phyloP scores from a whole-genome alignment of 1,284 basidiomycete species.

The Ceratobasidium sp. region DNA sequence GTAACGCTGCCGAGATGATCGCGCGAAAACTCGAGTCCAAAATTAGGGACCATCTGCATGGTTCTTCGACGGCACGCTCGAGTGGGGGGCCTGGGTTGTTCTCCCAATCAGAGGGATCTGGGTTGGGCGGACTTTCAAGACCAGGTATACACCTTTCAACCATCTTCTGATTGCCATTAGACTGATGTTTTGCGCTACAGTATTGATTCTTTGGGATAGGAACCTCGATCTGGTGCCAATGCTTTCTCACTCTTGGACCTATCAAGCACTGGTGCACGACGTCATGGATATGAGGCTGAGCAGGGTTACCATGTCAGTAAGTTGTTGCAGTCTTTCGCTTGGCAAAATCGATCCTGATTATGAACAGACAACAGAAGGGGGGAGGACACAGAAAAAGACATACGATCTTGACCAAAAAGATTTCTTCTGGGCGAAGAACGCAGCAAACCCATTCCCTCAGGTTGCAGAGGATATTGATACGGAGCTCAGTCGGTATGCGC shows the following conservation, averaged over 20 bases:
- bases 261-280: conserved; percentile 97
- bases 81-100: conserved; percentile 62
- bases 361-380: conserved; percentile 58
- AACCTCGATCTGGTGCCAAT: conserved; percentile 96
- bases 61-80: conserved; percentile 46
- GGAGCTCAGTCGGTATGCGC: conserved; percentile 74
- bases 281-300: conserved; percentile 98
- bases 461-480: conserved; percentile 97
- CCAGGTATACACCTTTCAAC: conserved; percentile 65
- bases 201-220: conserved; percentile 91
- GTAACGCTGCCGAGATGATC: conserved; percentile 98
- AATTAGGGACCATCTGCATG: conserved; percentile 74
- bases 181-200: conserved; percentile 54
- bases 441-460: conserved; percentile 95
- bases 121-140: conserved; percentile 55
- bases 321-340: conserved; percentile 38
- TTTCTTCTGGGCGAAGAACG: conserved; percentile 99
- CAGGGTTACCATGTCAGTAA: conserved; percentile 79
- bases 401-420: conserved; percentile 98
- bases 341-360: neutral
- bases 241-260: conserved; percentile 98
- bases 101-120: conserved; percentile 66
- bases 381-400: conserved; percentile 76
- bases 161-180: conserved; percentile 17
- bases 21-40: conserved; percentile 93